Percentiles rank a stretch among this genome's conserved stretches.
These are phyloP conservation scores for Plasmodium sp. DNA, from an alignment of 169 alveolate genomes.

Conservation along the genomic window DNA sequence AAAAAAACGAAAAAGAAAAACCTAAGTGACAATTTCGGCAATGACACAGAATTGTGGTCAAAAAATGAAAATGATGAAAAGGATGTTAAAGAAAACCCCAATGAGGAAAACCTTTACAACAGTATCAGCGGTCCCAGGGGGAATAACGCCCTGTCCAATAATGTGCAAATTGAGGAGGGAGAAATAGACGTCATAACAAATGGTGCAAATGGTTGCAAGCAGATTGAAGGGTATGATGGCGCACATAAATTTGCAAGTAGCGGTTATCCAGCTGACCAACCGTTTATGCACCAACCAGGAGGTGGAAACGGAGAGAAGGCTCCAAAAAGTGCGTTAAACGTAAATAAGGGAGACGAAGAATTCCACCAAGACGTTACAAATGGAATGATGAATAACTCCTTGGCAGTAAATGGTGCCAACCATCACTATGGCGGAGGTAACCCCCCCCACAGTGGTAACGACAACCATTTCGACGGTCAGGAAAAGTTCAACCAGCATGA, in stretches of 20 bases:
- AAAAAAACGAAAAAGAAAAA: conserved; percentile 56
- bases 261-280: neutral
- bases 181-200: conserved; percentile 21
- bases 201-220: neutral
- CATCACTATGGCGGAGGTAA: neutral
- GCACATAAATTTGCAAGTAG: neutral
- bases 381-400: neutral
- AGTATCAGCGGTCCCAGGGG: neutral
- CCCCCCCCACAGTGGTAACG: neutral
- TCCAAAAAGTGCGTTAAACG: neutral
- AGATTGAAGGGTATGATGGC: neutral
- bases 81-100: neutral
- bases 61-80: conserved; percentile 31
- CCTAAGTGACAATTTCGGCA: conserved; percentile 52
- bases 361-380: neutral
- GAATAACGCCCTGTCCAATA: neutral
- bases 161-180: conserved; percentile 23
- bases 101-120: neutral
- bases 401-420: neutral
- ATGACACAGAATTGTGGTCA: conserved; percentile 67
- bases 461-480: neutral
- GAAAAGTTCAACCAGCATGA: neutral
- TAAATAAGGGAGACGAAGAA: neutral
- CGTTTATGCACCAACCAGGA: neutral
- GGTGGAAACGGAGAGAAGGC: neutral